phyloP scores from a whole-genome alignment of 2,329 filamentous ascomycete genomes.

The Elsinoe fawcettii region DNA sequence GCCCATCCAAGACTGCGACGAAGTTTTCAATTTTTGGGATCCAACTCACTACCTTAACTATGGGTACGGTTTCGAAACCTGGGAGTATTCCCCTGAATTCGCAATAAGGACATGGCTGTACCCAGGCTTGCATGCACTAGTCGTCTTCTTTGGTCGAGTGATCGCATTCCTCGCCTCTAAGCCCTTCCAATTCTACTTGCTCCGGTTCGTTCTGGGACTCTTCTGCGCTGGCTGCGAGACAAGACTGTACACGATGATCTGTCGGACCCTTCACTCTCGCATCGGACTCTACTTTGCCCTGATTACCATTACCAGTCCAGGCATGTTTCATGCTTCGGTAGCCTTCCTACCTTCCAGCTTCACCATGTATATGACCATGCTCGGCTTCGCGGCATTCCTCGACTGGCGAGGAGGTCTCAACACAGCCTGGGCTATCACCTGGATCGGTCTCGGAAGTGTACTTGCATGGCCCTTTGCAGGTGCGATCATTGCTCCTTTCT shows the following conservation, averaged over 20 bases:
- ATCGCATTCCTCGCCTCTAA: constrained; percentile 39
- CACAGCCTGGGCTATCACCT: constrained; percentile 77
- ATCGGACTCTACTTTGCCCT: constrained; percentile 80
- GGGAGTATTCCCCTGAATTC: constrained; percentile 95
- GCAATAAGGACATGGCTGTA: constrained; percentile 96
- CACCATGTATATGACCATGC: constrained; percentile 86
- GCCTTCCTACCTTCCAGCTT: constrained; percentile 91
- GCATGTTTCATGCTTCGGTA: constrained; percentile 85
- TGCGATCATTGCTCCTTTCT: constrained; percentile 70
- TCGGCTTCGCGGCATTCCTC: constrained; percentile 83
- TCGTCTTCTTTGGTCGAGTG: constrained; percentile 60
- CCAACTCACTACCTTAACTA: constrained; percentile 89
- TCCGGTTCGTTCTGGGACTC: constrained; percentile 67
- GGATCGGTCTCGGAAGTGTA: constrained; percentile 78
- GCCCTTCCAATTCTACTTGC: constrained; percentile 70
- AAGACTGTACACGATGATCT: constrained; percentile 69
- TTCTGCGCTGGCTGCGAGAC: constrained; percentile 76
- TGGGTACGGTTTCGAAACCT: constrained; percentile 90
- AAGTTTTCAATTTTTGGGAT: constrained; percentile 99
- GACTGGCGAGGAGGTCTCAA: constrained; percentile 74
- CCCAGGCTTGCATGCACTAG: constrained; percentile 65
- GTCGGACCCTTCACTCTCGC: constrained; percentile 66
- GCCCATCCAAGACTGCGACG: constrained; percentile 95
- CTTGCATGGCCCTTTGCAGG: constrained; percentile 93
- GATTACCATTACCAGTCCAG: constrained; percentile 69